Percentiles rank a stretch among this genome's conserved stretches.
phyloP scores from a whole-genome alignment of 2,329 filamentous ascomycete genomes.

The Colletotrichum chlorophyti region DNA sequence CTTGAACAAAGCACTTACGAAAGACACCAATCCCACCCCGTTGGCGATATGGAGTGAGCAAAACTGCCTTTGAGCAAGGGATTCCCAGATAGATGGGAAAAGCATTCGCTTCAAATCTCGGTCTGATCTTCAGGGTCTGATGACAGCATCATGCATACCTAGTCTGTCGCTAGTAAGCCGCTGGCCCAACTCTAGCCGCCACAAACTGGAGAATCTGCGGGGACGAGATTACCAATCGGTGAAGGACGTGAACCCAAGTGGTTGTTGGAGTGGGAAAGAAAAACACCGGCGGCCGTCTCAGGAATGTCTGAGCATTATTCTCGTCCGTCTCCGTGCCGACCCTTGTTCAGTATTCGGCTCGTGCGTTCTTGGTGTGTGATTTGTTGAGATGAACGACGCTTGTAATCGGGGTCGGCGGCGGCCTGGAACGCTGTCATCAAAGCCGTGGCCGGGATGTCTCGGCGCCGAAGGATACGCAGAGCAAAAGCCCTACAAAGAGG shows the following conservation, averaged over 20 bases:
- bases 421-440: neutral
- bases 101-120: slow-evolving; percentile 8
- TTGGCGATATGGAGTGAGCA: too few species aligned
- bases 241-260: neutral
- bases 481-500: too few species aligned
- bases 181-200: neutral
- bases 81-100: neutral
- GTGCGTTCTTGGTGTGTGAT: neutral
- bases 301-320: slow-evolving; percentile 19
- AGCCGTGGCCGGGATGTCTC: neutral
- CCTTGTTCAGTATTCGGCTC: slow-evolving; percentile 1
- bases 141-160: slow-evolving; percentile 27
- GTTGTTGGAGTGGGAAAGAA: slow-evolving; percentile 12
- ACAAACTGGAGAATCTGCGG: neutral
- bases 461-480: neutral
- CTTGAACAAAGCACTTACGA: too few species aligned
- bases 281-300: slow-evolving; percentile 9
- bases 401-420: neutral
- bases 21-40: too few species aligned
- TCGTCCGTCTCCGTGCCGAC: neutral
- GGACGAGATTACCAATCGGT: slow-evolving; percentile 17
- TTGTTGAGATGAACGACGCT: neutral
- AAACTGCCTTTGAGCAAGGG: neutral
- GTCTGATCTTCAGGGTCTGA: slow-evolving; percentile 7
- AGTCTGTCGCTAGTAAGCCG: slow-evolving; percentile 2